Evolutionary conservation across 179 eudicot genomes (phyloP).

Genomic region (Heliamphora pulchella): DNA sequence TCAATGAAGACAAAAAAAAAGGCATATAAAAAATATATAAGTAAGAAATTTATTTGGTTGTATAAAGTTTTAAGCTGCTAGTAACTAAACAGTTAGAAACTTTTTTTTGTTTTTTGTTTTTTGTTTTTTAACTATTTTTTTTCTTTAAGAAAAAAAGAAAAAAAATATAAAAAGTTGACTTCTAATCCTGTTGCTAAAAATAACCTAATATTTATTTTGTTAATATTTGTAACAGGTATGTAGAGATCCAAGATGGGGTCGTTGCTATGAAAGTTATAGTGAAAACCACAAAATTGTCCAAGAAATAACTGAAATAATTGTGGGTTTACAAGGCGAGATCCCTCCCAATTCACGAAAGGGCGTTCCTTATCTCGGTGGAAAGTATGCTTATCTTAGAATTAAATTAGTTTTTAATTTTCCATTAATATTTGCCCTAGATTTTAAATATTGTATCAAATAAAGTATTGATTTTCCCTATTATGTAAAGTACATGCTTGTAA

Average conservation of each 20-base stretch:
- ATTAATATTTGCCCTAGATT: too few species aligned
- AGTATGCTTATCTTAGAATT: conserved; percentile 32
- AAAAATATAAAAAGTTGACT: too few species aligned
- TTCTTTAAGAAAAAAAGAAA: too few species aligned
- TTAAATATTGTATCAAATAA: too few species aligned
- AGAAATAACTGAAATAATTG: conserved; percentile 70
- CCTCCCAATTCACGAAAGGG: conserved; percentile 49
- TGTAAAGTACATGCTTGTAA: too few species aligned
- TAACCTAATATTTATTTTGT: background rate
- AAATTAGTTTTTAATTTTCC: too few species aligned
- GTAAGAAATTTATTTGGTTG: too few species aligned
- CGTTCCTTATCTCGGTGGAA: conserved; percentile 76
- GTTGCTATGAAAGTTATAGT: conserved; percentile 93
- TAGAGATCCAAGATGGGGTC: conserved; percentile 96
- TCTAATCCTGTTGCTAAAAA: too few species aligned
- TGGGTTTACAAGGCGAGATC: conserved; percentile 82
- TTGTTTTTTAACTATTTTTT: background rate
- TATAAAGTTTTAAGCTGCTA: too few species aligned
- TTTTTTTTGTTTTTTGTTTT: background rate
- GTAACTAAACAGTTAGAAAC: background rate
- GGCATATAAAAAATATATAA: too few species aligned
- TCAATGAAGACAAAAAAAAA: too few species aligned
- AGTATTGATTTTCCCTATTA: too few species aligned
- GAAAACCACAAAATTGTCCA: conserved; percentile 84
- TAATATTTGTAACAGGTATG: conserved; percentile 50